Conservation (phyloP, 805 yeast species). For the Starmera pachycereana region DNA sequence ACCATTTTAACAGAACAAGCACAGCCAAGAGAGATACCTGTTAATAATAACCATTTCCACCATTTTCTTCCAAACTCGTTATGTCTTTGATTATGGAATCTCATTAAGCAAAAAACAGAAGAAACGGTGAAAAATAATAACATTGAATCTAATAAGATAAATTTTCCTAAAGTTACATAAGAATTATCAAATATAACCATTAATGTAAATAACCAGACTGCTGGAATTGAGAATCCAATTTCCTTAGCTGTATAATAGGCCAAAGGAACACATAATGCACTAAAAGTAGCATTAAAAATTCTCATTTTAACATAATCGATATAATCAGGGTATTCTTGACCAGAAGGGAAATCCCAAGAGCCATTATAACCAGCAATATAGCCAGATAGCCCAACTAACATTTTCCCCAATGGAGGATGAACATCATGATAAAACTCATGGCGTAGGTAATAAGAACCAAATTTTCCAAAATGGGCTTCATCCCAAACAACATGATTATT, state of each 20-base stretch:
- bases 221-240: slow-evolving; percentile 58
- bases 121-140: slow-evolving; percentile 79
- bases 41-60: slow-evolving; percentile 87
- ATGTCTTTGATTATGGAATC: slow-evolving; percentile 53
- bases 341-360: slow-evolving; percentile 80
- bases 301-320: slow-evolving; percentile 82
- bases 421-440: slow-evolving; percentile 93
- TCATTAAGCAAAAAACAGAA: slow-evolving; percentile 63
- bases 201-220: slow-evolving; percentile 70
- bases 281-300: slow-evolving; percentile 74
- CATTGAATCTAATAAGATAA: slow-evolving; percentile 87
- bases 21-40: slow-evolving; percentile 84
- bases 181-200: slow-evolving; percentile 79
- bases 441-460: slow-evolving; percentile 81
- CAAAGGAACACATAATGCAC: slow-evolving; percentile 76
- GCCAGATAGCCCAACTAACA: slow-evolving; percentile 84
- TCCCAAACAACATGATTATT: slow-evolving; percentile 88
- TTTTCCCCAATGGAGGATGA: slow-evolving; percentile 95
- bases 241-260: slow-evolving; percentile 75
- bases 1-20: slow-evolving; percentile 94
- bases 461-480: slow-evolving; percentile 96
- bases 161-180: slow-evolving; percentile 76
- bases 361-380: slow-evolving; percentile 84
- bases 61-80: slow-evolving; percentile 59
- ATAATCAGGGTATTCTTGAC: slow-evolving; percentile 62